These are phyloP conservation scores for Phaeodactylum tricornutum DNA, from an alignment of 108 stramenopile genomes.

Conservation along the genomic window DNA sequence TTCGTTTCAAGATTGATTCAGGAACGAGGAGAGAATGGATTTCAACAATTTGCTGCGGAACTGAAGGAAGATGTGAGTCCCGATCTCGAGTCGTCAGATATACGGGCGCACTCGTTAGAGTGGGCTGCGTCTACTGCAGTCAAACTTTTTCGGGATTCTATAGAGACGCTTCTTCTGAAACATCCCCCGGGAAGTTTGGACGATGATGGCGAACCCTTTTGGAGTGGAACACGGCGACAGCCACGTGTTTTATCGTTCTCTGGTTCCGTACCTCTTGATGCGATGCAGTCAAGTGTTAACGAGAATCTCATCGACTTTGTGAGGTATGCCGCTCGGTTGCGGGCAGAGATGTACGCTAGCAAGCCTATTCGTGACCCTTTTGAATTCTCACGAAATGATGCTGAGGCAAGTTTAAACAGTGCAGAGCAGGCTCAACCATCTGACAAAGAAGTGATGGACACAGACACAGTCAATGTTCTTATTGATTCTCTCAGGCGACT, in stretches of 20 bases:
- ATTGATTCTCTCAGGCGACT: neutral
- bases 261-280: constrained; percentile 17
- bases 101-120: constrained; percentile 24
- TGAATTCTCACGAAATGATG: constrained; percentile 21
- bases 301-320: constrained; percentile 73
- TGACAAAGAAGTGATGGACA: neutral
- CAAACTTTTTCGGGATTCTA: constrained; percentile 41
- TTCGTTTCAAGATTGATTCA: constrained; percentile 32
- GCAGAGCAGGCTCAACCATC: constrained; percentile 40
- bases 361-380: too few relatives aligned
- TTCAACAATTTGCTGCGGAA: constrained; percentile 49
- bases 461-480: neutral
- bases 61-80: constrained; percentile 52
- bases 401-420: constrained; percentile 31
- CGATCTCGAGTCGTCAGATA: constrained; percentile 12
- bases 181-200: constrained; percentile 88
- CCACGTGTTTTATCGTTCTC: constrained; percentile 44
- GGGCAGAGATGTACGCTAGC: constrained; percentile 61
- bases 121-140: constrained; percentile 59
- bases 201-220: constrained; percentile 92
- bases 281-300: constrained; percentile 37
- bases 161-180: constrained; percentile 46
- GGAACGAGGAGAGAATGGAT: constrained; percentile 57
- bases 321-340: constrained; percentile 48
- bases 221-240: constrained; percentile 74